Conservation (phyloP, 2,329 filamentous ascomycete species). For the Tympanopsis confertula region DNA sequence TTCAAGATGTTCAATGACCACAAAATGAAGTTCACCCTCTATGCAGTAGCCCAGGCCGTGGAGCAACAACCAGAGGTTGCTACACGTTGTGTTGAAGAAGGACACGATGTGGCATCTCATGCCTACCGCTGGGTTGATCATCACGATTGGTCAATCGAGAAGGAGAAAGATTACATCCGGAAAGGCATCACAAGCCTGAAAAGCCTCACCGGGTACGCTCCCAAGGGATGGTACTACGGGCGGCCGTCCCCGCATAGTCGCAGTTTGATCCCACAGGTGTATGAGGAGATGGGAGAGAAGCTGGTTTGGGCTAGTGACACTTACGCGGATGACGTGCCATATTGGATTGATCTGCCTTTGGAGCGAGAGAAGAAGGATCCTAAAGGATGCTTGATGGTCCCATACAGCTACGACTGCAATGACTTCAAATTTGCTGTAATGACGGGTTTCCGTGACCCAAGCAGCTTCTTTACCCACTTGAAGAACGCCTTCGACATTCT, state of each 20-base stretch:
- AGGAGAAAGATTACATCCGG: slow-evolving; percentile 33
- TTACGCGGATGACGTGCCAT: slow-evolving; percentile 42
- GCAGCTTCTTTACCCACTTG: slow-evolving; percentile 30
- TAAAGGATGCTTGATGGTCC: slow-evolving; percentile 39
- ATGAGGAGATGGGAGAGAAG: slow-evolving; percentile 36
- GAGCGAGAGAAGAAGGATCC: slow-evolving; percentile 25
- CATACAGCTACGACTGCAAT: slow-evolving; percentile 42
- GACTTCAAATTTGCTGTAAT: slow-evolving; percentile 31
- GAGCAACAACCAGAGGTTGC: slow-evolving; percentile 34
- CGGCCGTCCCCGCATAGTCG: slow-evolving; percentile 28
- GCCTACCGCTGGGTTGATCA: slow-evolving; percentile 40
- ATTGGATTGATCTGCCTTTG: slow-evolving; percentile 38
- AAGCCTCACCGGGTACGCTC: slow-evolving; percentile 28
- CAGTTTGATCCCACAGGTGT: slow-evolving; percentile 32
- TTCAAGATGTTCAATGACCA: slow-evolving; percentile 34
- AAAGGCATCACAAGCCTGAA: slow-evolving; percentile 27
- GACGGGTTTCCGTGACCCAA: slow-evolving; percentile 30
- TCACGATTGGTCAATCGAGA: slow-evolving; percentile 28
- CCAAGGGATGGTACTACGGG: slow-evolving; percentile 36
- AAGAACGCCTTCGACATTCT: slow-evolving; percentile 40
- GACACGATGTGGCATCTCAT: slow-evolving; percentile 36
- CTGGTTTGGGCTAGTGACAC: slow-evolving; percentile 36
- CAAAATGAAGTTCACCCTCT: slow-evolving; percentile 35
- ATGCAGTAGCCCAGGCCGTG: slow-evolving; percentile 34
- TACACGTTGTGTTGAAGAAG: slow-evolving; percentile 30